Base-by-base conservation (phyloP, 2,329 filamentous ascomycete genomes). In the Trichothecium sympodiale region DNA sequence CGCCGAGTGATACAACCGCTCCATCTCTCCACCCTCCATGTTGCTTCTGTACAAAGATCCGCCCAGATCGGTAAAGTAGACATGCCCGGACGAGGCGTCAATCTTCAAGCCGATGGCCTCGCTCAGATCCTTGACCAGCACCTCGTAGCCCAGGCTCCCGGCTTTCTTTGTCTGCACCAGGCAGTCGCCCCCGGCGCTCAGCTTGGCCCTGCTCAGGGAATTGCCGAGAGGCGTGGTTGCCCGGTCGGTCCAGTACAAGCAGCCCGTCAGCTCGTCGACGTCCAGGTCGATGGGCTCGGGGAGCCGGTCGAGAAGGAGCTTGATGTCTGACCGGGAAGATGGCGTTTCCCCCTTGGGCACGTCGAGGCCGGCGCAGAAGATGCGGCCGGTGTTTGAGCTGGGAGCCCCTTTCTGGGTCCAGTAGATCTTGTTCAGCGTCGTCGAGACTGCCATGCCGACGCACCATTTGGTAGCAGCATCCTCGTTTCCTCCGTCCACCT, bases 231-330 rank as follows among this genome's bases (percentile, higher is more conserved):
- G 73, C 1, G 67, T 50, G 42, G 78, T 74, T 4, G 74, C 75
- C 0, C 74, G 58, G 42, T 78, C 74, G 0, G 74, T 76, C 74
- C 74, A 78, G 49, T 72, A 78, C 17, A 79, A 52, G 2, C 49
- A 55, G 18, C 59, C 47, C 3, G 48, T 46, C 0, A 56, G 51
- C 10, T 61, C 58, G 13, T 77, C 69, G 1, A 77, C 44, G 23
- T 74, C 70, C 0, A 79, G 51, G 43, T 78, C 71, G 39, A 78
- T 70, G 0, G 69, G 67, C 46, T 77, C 72, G 0, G 71, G 70
- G 8, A 76, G 52, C 1, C 49, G 46, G 4, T 60, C 46, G 4
- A 67, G 47, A 2, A 77, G 37, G 2, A 55, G 44, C 34, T 61
- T 55, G 18, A 69, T 53, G 28, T 72, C 65, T 1, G 54, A 44